Conservation (phyloP, 768 basidiomycete species). For the Crepidotus variabilis region DNA sequence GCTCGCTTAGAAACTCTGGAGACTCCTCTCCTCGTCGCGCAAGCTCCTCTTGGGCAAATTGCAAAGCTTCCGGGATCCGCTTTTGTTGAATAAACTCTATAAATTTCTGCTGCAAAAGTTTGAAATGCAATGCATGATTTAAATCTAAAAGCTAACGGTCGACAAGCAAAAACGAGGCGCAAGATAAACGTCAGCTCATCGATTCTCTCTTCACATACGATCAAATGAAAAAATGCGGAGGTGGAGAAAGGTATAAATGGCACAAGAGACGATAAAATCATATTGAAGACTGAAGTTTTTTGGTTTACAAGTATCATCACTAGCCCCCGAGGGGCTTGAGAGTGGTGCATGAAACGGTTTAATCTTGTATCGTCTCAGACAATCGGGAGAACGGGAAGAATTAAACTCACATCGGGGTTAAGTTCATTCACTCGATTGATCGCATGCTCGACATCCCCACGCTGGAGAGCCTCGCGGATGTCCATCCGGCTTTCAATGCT, state of each 20-base stretch:
- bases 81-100: conserved; percentile 92
- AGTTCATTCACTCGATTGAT: conserved; percentile 94
- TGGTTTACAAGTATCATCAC: conserved; percentile 75
- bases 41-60: conserved; percentile 91
- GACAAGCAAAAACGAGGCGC: conserved; percentile 17
- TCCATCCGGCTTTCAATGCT: conserved; percentile 93
- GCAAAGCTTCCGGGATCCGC: conserved; percentile 71
- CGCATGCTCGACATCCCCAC: conserved; percentile 93
- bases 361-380: conserved; percentile 57
- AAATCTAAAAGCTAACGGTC: conserved; percentile 85
- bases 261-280: conserved; percentile 43
- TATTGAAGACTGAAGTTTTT: conserved; percentile 97
- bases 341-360: conserved; percentile 98
- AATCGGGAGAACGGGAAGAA: background rate
- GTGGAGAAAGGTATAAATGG: conserved; percentile 8
- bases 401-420: conserved; percentile 85
- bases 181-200: conserved; percentile 1
- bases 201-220: too few relatives aligned
- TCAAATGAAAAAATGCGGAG: background rate
- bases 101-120: conserved; percentile 91
- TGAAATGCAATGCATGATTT: conserved; percentile 91
- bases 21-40: conserved; percentile 95
- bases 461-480: conserved; percentile 90
- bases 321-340: conserved; percentile 70
- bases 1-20: conserved; percentile 86